Conservation (phyloP, 2,329 filamentous ascomycete species). For the Pseudovirgaria hyperparasitica region DNA sequence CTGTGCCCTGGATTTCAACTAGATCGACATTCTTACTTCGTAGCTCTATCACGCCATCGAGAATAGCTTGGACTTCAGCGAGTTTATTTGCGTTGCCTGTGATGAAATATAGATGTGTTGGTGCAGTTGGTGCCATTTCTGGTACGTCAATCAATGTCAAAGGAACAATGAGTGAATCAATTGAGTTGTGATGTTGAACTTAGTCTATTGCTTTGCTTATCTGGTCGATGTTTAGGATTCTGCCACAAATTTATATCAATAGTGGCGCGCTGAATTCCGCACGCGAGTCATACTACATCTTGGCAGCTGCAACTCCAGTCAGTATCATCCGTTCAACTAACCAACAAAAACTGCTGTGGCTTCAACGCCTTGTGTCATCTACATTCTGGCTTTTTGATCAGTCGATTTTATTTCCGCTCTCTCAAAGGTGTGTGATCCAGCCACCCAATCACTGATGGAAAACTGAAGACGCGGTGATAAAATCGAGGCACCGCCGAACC, state of each 20-base stretch:
- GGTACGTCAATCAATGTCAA: slow-evolving; percentile 2
- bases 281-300: background rate
- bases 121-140: slow-evolving; percentile 24
- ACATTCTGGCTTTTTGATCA: no score
- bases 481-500: no score
- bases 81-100: slow-evolving; percentile 95
- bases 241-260: slow-evolving; percentile 1
- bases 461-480: no score
- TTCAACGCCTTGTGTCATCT: no score
- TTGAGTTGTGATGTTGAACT: background rate
- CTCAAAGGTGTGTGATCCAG: no score
- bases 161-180: background rate
- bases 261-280: background rate
- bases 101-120: slow-evolving; percentile 70
- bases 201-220: background rate
- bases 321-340: no score
- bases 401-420: no score
- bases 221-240: background rate
- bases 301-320: no score
- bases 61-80: slow-evolving; percentile 74
- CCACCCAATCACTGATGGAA: no score
- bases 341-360: no score
- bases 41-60: slow-evolving; percentile 58
- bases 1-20: slow-evolving; percentile 78
- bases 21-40: slow-evolving; percentile 66